A percentile compares a stretch with the other conserved stretches of the same genome.
Conservation (phyloP, 805 yeast genomes). For the Hanseniaspora mollemarum region DNA sequence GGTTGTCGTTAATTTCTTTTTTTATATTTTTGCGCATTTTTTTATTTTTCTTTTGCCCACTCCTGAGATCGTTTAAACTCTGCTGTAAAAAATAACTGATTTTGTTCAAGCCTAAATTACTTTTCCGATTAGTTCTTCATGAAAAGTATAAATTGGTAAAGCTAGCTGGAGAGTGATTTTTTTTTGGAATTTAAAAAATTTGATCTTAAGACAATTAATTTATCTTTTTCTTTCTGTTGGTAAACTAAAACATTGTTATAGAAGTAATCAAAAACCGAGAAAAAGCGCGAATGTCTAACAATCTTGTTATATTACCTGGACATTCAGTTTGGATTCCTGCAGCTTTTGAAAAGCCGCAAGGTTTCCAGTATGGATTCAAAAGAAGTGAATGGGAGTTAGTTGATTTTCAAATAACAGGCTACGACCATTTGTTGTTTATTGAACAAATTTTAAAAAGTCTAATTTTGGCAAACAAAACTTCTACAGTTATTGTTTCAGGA, state of each 20-base stretch:
- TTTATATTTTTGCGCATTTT: not conserved
- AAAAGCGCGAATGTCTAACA: not conserved
- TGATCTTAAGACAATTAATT: too few species aligned
- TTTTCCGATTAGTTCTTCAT: too few species aligned
- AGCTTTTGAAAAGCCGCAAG: not conserved
- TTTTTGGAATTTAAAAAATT: too few species aligned
- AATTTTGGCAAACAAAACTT: not conserved
- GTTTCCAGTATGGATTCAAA: not conserved
- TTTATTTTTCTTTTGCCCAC: not conserved
- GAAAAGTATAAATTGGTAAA: too few species aligned
- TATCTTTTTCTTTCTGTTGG: not conserved
- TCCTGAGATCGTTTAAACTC: too few species aligned
- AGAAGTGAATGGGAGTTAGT: conserved; percentile 11
- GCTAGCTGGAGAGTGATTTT: too few species aligned
- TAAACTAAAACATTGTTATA: too few species aligned
- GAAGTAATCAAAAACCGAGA: not conserved
- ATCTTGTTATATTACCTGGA: not conserved
- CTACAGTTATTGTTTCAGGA: conserved; percentile 1
- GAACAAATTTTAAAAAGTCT: conserved; percentile 10
- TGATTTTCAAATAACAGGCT: conserved; percentile 2
- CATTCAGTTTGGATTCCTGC: conserved; percentile 12
- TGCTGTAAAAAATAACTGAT: not conserved
- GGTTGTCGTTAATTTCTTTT: conserved; percentile 45
- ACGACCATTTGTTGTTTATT: not conserved
- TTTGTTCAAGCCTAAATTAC: not conserved